phyloP scores from a whole-genome alignment of 768 basidiomycete species.

The Calocera cornea region DNA sequence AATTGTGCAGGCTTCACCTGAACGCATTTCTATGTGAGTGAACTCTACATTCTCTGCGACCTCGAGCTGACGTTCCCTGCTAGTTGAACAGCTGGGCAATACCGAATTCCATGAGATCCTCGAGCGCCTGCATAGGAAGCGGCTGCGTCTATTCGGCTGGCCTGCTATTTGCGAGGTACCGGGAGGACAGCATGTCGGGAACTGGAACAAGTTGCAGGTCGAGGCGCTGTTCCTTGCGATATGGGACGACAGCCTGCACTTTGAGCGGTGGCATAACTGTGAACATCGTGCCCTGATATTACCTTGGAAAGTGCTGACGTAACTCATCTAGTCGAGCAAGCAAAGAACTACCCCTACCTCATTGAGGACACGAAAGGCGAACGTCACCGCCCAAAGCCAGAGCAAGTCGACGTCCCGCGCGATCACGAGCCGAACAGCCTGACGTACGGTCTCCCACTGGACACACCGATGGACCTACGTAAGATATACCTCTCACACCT shows the following conservation, averaged over 20 bases:
- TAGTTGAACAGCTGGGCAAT: background rate
- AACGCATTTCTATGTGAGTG: background rate
- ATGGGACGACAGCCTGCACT: background rate
- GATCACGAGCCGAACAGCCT: background rate
- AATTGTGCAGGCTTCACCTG: background rate
- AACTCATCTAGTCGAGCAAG: background rate
- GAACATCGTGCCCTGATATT: background rate
- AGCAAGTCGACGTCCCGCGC: background rate
- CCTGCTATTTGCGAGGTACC: background rate
- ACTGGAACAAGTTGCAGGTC: background rate
- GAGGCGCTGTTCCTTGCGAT: background rate
- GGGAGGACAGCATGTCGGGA: background rate
- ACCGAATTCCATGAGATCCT: conserved; percentile 1
- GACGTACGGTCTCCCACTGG: background rate
- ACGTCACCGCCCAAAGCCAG: background rate
- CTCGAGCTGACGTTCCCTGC: background rate
- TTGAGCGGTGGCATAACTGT: background rate
- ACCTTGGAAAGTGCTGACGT: background rate
- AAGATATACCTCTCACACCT: background rate
- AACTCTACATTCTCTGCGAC: background rate
- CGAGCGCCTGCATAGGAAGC: background rate
- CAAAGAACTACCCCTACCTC: background rate
- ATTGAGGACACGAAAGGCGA: background rate
- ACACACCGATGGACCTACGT: background rate
- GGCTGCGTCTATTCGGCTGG: background rate